Evolutionary conservation across 2,329 filamentous ascomycete genomes (phyloP).

Genomic region (Cytospora piceae): DNA sequence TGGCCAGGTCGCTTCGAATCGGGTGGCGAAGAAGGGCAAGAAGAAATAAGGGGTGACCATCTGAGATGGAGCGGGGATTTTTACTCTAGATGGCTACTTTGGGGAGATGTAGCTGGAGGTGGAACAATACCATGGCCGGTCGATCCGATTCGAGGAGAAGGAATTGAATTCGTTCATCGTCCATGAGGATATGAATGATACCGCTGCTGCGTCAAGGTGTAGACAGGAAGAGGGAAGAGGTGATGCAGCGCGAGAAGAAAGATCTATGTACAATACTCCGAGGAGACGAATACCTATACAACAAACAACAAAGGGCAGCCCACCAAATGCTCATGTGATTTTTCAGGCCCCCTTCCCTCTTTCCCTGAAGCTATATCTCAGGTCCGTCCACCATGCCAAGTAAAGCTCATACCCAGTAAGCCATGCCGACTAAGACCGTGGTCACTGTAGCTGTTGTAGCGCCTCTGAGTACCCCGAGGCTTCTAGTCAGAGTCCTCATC

Average conservation of each 20-base stretch:
- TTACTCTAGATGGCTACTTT: not conserved
- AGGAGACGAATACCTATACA: constrained; percentile 24
- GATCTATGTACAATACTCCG: constrained; percentile 29
- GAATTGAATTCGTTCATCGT: not conserved
- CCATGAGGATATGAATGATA: not conserved
- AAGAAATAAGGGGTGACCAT: constrained; percentile 24
- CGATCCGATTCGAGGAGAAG: not conserved
- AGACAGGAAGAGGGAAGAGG: constrained; percentile 53
- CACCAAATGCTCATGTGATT: not conserved
- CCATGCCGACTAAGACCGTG: constrained; percentile 25
- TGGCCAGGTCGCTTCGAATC: constrained; percentile 35
- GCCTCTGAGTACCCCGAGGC: constrained; percentile 25
- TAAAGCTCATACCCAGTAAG: constrained; percentile 37
- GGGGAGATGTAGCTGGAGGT: not conserved
- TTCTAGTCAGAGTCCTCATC: constrained; percentile 63
- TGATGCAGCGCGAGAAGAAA: constrained; percentile 41
- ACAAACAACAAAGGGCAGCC: not conserved
- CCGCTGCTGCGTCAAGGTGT: constrained; percentile 13
- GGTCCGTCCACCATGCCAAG: constrained; percentile 17
- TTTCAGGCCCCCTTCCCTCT: not conserved
- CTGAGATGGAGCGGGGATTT: not conserved
- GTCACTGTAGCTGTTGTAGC: constrained; percentile 37
- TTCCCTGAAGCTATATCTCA: not conserved
- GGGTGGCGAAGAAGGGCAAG: constrained; percentile 24
- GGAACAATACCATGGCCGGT: not conserved